Conservation (phyloP, 371 early-diverging fungal genomes). For the Mucor saturninus region DNA sequence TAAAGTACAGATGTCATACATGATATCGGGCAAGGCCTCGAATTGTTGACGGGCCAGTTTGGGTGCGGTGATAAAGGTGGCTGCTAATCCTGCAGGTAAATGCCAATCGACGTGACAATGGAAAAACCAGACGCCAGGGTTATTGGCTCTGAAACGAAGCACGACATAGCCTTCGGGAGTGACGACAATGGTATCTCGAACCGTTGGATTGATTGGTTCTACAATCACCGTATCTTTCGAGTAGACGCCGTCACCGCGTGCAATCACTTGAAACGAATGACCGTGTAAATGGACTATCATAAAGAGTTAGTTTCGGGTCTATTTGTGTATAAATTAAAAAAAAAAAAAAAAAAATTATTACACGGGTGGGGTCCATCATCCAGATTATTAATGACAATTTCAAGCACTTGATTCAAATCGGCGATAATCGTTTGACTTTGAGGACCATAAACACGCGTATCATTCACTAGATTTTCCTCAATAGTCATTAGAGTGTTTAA, state of each 20-base stretch:
- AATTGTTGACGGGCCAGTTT: constrained; percentile 30
- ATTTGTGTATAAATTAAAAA: constrained; percentile 1
- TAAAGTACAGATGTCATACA: constrained; percentile 53
- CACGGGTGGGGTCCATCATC: constrained; percentile 47
- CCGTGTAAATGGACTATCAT: constrained; percentile 73
- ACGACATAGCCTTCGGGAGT: constrained; percentile 60
- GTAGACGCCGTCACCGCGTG: constrained; percentile 33
- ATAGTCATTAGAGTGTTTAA: constrained; percentile 69
- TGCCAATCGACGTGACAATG: constrained; percentile 35
- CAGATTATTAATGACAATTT: constrained; percentile 68
- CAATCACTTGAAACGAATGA: constrained; percentile 74
- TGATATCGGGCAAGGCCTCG: constrained; percentile 33
- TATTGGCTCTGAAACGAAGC: constrained; percentile 66
- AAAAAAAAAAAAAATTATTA: constrained; percentile 21
- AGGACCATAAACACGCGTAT: constrained; percentile 67
- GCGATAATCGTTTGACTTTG: constrained; percentile 55
- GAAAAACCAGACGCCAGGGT: constrained; percentile 73
- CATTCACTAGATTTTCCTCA: constrained; percentile 49
- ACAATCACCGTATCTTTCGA: background rate
- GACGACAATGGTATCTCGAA: constrained; percentile 68
- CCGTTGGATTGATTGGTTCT: constrained; percentile 50
- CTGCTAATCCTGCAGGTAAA: constrained; percentile 47
- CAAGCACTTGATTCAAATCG: constrained; percentile 50
- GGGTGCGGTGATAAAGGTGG: constrained; percentile 69
- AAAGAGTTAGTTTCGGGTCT: background rate